Conservation (phyloP, 225 moss, liverwort and hornwort genomes). For the Marchantia polymorpha region DNA sequence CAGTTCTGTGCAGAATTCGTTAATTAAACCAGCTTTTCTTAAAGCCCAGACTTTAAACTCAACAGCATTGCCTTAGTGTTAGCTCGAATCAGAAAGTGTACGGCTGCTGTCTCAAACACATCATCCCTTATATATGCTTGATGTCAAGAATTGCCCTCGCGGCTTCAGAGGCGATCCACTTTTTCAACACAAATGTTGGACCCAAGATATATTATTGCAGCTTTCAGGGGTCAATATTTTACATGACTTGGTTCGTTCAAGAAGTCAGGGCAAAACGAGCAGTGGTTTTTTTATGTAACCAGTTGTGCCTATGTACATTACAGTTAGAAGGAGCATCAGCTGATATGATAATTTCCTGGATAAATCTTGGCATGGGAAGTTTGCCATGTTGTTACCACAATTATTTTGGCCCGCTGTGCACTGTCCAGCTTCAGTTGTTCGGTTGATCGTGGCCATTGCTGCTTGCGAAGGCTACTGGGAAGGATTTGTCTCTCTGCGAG, state of each 20-base stretch:
- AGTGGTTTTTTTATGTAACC: neutral
- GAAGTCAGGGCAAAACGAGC: neutral
- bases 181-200: neutral
- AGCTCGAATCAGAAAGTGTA: neutral
- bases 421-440: neutral
- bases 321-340: neutral
- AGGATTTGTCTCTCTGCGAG: neutral
- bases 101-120: neutral
- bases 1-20: neutral
- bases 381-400: neutral
- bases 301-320: constrained; percentile 10
- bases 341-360: neutral
- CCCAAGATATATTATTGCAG: neutral
- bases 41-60: neutral
- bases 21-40: constrained; percentile 4
- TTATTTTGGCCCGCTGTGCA: neutral
- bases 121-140: too few species aligned
- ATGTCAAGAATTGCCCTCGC: neutral
- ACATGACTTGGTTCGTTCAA: neutral
- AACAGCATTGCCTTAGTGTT: neutral
- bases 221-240: neutral
- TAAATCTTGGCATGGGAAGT: neutral
- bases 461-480: neutral
- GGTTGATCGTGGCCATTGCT: neutral
- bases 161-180: neutral